Conservation (phyloP, 371 early-diverging fungal species). For the Mucor mucedo region DNA sequence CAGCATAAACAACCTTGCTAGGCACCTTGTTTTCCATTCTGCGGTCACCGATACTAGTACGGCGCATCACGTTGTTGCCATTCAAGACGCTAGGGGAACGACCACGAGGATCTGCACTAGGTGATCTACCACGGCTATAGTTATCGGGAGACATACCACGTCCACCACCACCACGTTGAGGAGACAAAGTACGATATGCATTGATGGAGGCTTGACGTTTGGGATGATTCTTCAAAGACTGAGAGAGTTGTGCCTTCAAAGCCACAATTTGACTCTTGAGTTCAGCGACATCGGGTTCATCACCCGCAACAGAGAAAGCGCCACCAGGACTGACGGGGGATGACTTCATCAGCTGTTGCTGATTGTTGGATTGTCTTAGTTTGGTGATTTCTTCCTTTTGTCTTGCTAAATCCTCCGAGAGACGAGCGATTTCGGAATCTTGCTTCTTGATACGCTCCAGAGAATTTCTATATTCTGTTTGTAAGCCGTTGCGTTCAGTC, state of each 20-base stretch:
- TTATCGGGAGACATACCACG: constrained; percentile 46
- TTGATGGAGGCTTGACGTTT: constrained; percentile 48
- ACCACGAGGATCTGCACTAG: constrained; percentile 39
- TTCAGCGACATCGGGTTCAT: constrained; percentile 47
- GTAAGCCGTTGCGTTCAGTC: constrained; percentile 52
- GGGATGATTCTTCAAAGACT: constrained; percentile 43
- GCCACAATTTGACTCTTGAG: constrained; percentile 58
- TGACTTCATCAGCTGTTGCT: constrained; percentile 16
- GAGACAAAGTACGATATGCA: constrained; percentile 45
- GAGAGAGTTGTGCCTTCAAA: constrained; percentile 58
- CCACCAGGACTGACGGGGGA: constrained; percentile 26
- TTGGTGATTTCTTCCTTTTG: constrained; percentile 75
- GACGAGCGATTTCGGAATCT: constrained; percentile 68
- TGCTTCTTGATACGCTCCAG: constrained; percentile 66
- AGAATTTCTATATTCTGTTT: constrained; percentile 54
- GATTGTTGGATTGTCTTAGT: constrained; percentile 49
- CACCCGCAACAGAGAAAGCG: constrained; percentile 18
- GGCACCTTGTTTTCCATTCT: constrained; percentile 1
- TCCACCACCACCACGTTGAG: constrained; percentile 35
- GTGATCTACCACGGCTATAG: constrained; percentile 23
- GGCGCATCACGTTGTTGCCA: constrained; percentile 31
- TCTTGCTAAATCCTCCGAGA: constrained; percentile 62
- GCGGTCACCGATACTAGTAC: constrained; percentile 35
- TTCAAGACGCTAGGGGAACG: constrained; percentile 41
- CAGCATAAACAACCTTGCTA: constrained; percentile 37